phyloP scores from a whole-genome alignment of 176 grass and related monocot genomes.

The sorghum (Sorghum bicolor) region Sorghum_bicolor_NCBIv3 NC_012871.2:77353001-77353500 shows the following conservation, averaged over 20 bases:
- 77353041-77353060: not conserved
- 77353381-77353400: conserved; percentile 33
- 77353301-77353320: conserved; percentile 19
- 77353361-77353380: conserved; percentile 14
- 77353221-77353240: conserved; percentile 3
- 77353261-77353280: conserved; percentile 5
- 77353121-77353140: not conserved
- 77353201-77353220: conserved; percentile 30
- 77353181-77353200: conserved; percentile 39
- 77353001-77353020: conserved; percentile 26
- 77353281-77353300: conserved; percentile 8
- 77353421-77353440: conserved; percentile 19
- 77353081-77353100: conserved; percentile 13
- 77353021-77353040: conserved; percentile 35
- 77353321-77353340: conserved; percentile 18
- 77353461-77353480: conserved; percentile 11
- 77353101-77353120: conserved; percentile 47
- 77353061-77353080: conserved; percentile 28
- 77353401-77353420: conserved; percentile 25
- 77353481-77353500: not conserved
- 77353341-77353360: conserved; percentile 16
- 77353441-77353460: conserved; percentile 3
- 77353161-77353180: conserved; percentile 47
- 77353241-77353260: conserved; percentile 22
- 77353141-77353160: not conserved